A percentile compares a stretch with the other conserved stretches of the same genome.
Conservation (phyloP, 2,329 filamentous ascomycete genomes). For the Monilinia polystroma region DNA sequence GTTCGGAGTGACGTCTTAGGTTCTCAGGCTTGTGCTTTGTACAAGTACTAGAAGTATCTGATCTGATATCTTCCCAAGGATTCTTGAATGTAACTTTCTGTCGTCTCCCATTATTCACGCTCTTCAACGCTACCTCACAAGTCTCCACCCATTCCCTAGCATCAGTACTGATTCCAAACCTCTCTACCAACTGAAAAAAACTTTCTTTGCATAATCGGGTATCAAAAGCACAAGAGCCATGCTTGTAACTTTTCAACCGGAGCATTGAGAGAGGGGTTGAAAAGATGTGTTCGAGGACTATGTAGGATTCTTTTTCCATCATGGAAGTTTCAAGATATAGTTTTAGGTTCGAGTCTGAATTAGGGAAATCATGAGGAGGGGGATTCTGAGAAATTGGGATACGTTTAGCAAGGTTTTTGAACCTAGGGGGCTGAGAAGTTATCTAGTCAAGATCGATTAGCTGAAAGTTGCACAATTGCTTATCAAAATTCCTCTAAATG, state of each 20-base stretch:
- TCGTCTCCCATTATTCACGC: neutral
- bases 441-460: neutral
- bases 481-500: neutral
- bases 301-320: conserved; percentile 1
- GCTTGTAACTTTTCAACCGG: neutral
- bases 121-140: neutral
- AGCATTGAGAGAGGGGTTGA: neutral
- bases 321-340: conserved; percentile 1
- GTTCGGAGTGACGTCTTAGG: neutral
- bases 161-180: neutral
- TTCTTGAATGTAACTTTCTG: conserved; percentile 9
- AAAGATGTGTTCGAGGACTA: conserved; percentile 7
- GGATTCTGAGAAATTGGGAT: conserved; percentile 8
- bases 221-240: neutral
- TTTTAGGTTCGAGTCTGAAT: neutral
- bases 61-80: conserved; percentile 4
- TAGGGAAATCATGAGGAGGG: neutral
- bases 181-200: neutral
- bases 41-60: neutral
- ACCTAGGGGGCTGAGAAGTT: neutral
- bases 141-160: neutral
- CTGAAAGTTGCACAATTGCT: neutral
- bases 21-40: neutral
- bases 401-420: neutral
- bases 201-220: conserved; percentile 1